Evolutionary conservation across 2,329 filamentous ascomycete genomes (phyloP).

Genomic region (Talaromyces albobiverticillius): DNA sequence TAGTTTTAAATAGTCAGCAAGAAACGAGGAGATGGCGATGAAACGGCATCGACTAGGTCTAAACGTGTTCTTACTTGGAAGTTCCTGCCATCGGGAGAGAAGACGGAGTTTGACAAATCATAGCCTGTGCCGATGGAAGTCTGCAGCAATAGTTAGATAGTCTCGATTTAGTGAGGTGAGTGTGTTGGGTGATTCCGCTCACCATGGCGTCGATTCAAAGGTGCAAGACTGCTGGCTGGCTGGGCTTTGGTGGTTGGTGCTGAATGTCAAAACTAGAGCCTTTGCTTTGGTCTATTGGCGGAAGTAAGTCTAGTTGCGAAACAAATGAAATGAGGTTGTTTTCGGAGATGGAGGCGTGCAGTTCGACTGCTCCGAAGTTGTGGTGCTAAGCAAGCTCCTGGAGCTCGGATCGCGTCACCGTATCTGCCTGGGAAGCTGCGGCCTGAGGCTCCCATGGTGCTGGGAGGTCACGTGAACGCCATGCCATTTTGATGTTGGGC

Average conservation of each 20-base stretch:
- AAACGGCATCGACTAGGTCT: no score
- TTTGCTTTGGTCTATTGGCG: not conserved
- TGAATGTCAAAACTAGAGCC: not conserved
- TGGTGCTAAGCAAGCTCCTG: conserved; percentile 5
- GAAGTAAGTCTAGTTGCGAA: not conserved
- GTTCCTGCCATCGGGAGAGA: conserved; percentile 97
- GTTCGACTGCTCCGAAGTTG: conserved; percentile 1
- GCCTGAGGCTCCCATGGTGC: conserved; percentile 5
- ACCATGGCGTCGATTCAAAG: conserved; percentile 9
- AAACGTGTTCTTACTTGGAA: conserved; percentile 67
- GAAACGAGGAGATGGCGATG: not conserved
- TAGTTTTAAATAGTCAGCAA: not conserved
- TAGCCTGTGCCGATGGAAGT: conserved; percentile 99
- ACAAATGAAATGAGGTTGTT: not conserved
- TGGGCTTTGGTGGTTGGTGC: not conserved
- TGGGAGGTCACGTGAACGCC: conserved; percentile 4
- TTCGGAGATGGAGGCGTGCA: not conserved
- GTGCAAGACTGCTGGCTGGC: not conserved
- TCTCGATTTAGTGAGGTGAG: not conserved
- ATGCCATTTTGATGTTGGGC: no score
- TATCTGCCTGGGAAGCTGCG: conserved; percentile 10
- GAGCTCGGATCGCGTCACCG: conserved; percentile 15
- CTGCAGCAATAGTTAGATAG: conserved; percentile 45
- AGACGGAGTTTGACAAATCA: conserved; percentile 99
- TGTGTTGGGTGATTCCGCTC: not conserved